Evolutionary conservation across 108 stramenopile species (phyloP).

Genomic region (Hondaea fermentalgiana): DNA sequence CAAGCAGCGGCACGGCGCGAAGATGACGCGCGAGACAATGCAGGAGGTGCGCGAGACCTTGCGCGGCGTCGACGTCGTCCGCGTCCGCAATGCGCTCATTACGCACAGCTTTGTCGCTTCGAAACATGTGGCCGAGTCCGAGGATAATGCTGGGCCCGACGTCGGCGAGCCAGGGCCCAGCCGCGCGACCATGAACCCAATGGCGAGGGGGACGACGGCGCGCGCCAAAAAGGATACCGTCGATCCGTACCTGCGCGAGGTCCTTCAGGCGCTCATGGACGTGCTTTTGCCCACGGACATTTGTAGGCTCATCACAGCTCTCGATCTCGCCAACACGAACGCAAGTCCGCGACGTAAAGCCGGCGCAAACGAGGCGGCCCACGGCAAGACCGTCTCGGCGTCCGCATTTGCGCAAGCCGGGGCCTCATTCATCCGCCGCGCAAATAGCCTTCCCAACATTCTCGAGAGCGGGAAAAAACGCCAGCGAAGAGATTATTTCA

Average conservation of each 20-base stretch:
- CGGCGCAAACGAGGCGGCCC: background rate
- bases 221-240: background rate
- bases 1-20: no score
- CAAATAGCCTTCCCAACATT: background rate
- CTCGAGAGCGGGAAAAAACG: background rate
- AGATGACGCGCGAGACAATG: background rate
- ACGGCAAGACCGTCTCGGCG: background rate
- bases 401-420: background rate
- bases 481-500: background rate
- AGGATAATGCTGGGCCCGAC: background rate
- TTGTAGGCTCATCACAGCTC: background rate
- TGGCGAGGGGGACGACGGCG: background rate
- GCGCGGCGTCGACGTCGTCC: constrained; percentile 14
- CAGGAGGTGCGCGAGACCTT: background rate
- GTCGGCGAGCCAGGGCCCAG: background rate
- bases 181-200: background rate
- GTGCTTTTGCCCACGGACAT: background rate
- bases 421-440: background rate
- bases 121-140: background rate
- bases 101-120: constrained; percentile 17
- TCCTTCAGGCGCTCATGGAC: background rate
- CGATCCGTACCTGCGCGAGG: background rate
- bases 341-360: background rate
- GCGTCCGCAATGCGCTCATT: constrained; percentile 2
- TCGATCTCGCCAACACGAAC: background rate